Base-by-base conservation (phyloP, 2,329 filamentous ascomycete species). In the Tolypocladium ophioglossoides region DNA sequence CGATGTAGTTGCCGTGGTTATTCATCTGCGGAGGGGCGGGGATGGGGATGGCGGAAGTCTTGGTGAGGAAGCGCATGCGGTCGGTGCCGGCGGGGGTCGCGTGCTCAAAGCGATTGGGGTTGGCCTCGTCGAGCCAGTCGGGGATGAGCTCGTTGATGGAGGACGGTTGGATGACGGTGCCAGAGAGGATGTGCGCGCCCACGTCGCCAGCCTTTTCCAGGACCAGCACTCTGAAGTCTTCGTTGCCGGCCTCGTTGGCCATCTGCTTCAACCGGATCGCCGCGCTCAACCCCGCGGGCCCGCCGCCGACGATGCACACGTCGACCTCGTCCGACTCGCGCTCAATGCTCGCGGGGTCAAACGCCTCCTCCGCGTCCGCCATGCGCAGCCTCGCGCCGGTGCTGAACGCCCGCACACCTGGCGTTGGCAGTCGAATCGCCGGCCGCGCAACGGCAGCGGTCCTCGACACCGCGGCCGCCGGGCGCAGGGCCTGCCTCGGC, bases 1-100 rank as follows among this genome's bases (percentile, higher is more conserved):
- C 84, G 61, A 99, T 99, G 71, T 95, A 97, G 73, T 99, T 99
- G 61, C 94, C 94, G 65, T 95, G 83, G 69, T 99, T 99, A 76
- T 91, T 84, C 94, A 99, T 99, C 74, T 97, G 94, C 35, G 94
- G 94, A 47, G 94, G 94, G 14, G 86, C 84, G 1, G 92, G 94
- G 52, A 97, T 76, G 7, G 90, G 89, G 55, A 95, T 83, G 0
- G 91, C 77, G 57, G 77, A 77, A 53, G 78, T 87, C 74, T 91
- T 87, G 49, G 92, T 97, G 57, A 99, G 79, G 72, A 96, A 96
- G 62, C 89, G 86, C 92, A 99, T 96, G 72, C 84, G 86, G 66
- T 99, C 94, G 51, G 75, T 76, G 58, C 82, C 86, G 5, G 91
- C 92, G 22, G 91, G 86, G 1, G 94, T 99, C 55, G 86, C 89